Evolutionary conservation across 495 filamentous ascomycete species (phyloP).

Genomic region (Podospora didyma): DNA sequence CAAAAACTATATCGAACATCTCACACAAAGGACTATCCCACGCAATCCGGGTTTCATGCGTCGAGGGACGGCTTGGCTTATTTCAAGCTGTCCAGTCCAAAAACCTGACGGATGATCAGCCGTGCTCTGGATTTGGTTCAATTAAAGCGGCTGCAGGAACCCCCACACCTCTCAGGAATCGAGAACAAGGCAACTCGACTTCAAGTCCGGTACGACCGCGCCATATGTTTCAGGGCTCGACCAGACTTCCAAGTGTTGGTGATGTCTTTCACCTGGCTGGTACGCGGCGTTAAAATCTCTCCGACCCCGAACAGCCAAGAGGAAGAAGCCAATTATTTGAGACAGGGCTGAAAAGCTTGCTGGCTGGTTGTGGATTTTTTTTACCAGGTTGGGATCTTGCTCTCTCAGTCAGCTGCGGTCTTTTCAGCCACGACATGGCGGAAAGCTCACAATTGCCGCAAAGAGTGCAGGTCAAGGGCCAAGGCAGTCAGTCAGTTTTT

Average conservation of each 20-base stretch:
- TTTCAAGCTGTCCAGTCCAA: too few relatives aligned
- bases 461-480: not conserved
- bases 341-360: not conserved
- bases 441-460: conserved; percentile 6
- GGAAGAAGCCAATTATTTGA: not conserved
- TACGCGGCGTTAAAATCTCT: too few relatives aligned
- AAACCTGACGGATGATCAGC: not conserved
- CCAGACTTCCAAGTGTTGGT: too few relatives aligned
- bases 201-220: not conserved
- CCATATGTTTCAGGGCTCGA: too few relatives aligned
- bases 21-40: not conserved
- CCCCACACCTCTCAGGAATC: conserved; percentile 5
- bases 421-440: not conserved
- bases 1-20: not conserved
- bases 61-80: not conserved
- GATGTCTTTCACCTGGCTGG: too few relatives aligned
- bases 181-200: not conserved
- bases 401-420: conserved; percentile 1
- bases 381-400: not conserved
- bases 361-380: not conserved
- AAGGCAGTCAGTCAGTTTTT: not conserved
- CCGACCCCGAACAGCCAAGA: too few relatives aligned
- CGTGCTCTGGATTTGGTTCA: conserved; percentile 1
- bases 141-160: conserved; percentile 12
- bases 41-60: not conserved